phyloP scores from a whole-genome alignment of 1,284 basidiomycete genomes.

The Cryptococcus amylolentus region DNA sequence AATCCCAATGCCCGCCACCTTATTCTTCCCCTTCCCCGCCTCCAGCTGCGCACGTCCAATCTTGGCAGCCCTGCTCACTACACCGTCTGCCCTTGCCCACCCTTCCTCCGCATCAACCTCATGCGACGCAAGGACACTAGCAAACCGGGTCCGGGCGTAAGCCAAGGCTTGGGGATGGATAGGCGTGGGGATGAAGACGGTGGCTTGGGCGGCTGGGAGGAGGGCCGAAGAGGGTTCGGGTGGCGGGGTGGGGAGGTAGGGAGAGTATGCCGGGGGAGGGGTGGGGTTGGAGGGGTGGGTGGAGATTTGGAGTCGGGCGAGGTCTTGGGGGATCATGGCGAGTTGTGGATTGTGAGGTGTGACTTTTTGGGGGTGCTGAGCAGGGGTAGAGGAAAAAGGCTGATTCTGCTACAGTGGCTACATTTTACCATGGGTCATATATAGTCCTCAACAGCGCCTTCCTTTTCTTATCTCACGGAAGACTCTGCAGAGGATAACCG shows the following conservation, averaged over 20 bases:
- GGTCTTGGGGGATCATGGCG: too few species aligned
- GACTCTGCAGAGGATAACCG: too few species aligned
- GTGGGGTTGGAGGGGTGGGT: not conserved
- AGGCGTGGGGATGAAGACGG: constrained; percentile 25
- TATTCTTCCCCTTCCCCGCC: constrained; percentile 33
- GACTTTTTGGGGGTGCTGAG: too few species aligned
- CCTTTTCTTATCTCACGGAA: too few species aligned
- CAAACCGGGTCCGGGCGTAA: constrained; percentile 30
- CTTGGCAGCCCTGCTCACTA: constrained; percentile 30
- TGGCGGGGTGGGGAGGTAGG: constrained; percentile 15
- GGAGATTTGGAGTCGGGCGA: not conserved
- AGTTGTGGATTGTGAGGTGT: too few species aligned
- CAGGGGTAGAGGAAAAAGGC: too few species aligned
- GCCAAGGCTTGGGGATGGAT: constrained; percentile 24
- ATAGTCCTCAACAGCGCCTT: too few species aligned
- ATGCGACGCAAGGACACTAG: constrained; percentile 9
- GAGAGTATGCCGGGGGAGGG: not conserved
- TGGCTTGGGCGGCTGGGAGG: constrained; percentile 19
- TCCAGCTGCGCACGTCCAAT: constrained; percentile 4
- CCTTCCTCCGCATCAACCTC: not conserved
- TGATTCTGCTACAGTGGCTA: too few species aligned
- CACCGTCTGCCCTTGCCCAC: constrained; percentile 16
- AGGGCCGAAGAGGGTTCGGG: constrained; percentile 4
- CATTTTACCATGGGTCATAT: too few species aligned
- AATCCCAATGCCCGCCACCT: constrained; percentile 26